Evolutionary conservation across 306 rosid species (phyloP), one percentile per base, ranked within the genome.

Genomic region (Vigna unguiculata): DNA sequence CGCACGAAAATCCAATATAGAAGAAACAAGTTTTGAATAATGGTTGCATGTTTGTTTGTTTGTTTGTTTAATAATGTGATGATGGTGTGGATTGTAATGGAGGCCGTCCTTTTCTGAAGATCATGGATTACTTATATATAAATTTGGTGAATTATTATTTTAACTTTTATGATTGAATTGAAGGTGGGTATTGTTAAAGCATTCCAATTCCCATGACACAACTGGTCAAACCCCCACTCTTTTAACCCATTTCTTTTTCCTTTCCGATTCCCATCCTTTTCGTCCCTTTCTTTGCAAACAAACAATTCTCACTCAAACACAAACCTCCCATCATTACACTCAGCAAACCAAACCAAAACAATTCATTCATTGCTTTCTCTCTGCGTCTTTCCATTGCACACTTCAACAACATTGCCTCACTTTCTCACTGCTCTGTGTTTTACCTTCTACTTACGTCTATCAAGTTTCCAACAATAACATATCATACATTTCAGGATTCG

Each of bases 191-290:
- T 82, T 78, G 74, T 84, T 78, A 63, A 22, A 61, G 61, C 45
- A 46, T 84, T 81, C 69, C 54, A 53, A 77, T 74, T 78, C 51
- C 55, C 65, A 78, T 60, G 79, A 87, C 71, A 80, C 84, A 82
- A 71, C 34, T 80, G 90, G 96, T 90, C 94, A 90, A 86, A 86
- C 86, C 54, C 48, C 76, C 80, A 58, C 62, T 64, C 70, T 80
- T 83, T 80, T 62, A 34, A 38, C 45, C 73, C 32, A 34, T 79
- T 83, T 81, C 77, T 76, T 86, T 92, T 80, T 80, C 72, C 45
- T 66, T 81, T 76, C 60, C 75, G 93, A 90, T 88, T 90, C 92
- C 90, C 78, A 81, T 84, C 92, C 78, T 68, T 92, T 84, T 87
- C 90, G 22, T 60, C 73, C 78, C 82, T 87, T 88, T 83, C 84